Conservation (phyloP, 1,139 yeast species). For the Geotrichum klebahnii region DNA sequence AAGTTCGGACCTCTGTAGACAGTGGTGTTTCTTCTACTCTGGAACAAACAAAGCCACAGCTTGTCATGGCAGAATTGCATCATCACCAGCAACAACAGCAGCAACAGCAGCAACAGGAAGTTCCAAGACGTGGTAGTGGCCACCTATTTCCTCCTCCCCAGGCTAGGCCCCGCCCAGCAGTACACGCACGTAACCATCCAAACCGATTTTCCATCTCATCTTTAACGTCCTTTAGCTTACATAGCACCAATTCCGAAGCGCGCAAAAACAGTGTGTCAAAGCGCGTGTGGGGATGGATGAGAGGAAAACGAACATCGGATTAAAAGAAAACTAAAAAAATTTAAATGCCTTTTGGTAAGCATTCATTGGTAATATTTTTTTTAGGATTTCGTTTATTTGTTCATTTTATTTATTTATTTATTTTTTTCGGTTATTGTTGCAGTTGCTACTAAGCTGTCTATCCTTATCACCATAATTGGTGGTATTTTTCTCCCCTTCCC, state of each 20-base stretch:
- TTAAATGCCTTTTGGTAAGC: not conserved
- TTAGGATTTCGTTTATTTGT: too few species aligned
- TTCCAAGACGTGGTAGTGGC: too few species aligned
- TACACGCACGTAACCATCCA: conserved; percentile 4
- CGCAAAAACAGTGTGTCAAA: conserved; percentile 16
- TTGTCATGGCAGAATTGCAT: not conserved
- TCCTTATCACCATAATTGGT: too few species aligned
- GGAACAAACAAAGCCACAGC: too few species aligned
- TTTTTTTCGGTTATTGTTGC: too few species aligned
- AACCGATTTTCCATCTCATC: conserved; percentile 16
- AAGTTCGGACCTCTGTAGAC: conserved; percentile 27
- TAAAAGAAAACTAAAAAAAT: not conserved
- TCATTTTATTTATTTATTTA: too few species aligned
- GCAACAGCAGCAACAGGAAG: not conserved
- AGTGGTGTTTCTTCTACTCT: too few species aligned
- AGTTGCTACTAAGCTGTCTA: too few species aligned
- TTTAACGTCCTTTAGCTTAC: conserved; percentile 11
- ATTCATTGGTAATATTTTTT: too few species aligned
- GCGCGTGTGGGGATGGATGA: conserved; percentile 31
- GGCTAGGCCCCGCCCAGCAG: not conserved
- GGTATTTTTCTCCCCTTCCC: too few species aligned
- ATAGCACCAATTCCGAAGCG: not conserved
- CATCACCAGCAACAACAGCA: not conserved
- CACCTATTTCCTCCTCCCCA: conserved; percentile 5
- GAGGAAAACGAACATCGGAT: conserved; percentile 15